Evolutionary conservation across 768 basidiomycete genomes (phyloP).

Genomic region (Pisolithus sp.): DNA sequence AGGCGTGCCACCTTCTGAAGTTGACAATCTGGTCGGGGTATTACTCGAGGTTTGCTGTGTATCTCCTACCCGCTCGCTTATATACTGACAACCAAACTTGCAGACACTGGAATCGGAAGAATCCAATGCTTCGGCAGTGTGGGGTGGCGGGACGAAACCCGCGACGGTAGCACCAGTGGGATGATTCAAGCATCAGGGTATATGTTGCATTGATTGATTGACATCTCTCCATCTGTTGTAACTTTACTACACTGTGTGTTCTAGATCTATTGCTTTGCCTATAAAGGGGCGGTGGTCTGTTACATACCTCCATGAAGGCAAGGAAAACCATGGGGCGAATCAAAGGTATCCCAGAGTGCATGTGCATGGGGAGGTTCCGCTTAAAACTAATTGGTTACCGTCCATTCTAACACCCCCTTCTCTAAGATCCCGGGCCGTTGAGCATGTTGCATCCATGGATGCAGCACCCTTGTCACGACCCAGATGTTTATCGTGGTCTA

Average conservation of each 20-base stretch:
- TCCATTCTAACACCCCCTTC: too few species aligned
- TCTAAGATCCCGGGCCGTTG: too few species aligned
- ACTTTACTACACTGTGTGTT: background rate
- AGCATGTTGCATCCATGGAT: too few species aligned
- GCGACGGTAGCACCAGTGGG: slow-evolving; percentile 15
- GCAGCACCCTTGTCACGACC: too few species aligned
- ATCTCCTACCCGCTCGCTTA: background rate
- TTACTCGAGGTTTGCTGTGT: slow-evolving; percentile 63
- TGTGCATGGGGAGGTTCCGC: too few species aligned
- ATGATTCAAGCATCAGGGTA: slow-evolving; percentile 8
- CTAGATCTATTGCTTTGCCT: background rate
- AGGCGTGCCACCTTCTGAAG: slow-evolving; percentile 76
- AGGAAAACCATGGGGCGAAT: too few species aligned
- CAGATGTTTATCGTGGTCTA: too few species aligned
- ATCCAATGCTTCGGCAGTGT: slow-evolving; percentile 47
- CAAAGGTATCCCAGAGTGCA: too few species aligned
- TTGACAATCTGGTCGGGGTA: slow-evolving; percentile 80
- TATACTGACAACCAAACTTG: slow-evolving; percentile 3
- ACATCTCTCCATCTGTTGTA: slow-evolving; percentile 7
- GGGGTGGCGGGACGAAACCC: slow-evolving; percentile 28
- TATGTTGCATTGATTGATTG: background rate
- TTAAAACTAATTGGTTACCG: too few species aligned
- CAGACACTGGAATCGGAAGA: slow-evolving; percentile 83
- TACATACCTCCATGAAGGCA: too few species aligned
- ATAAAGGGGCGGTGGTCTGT: background rate